These are phyloP conservation scores for Trichoderma guizhouense DNA, from an alignment of 2,329 filamentous ascomycete genomes.

Conservation along the genomic window DNA sequence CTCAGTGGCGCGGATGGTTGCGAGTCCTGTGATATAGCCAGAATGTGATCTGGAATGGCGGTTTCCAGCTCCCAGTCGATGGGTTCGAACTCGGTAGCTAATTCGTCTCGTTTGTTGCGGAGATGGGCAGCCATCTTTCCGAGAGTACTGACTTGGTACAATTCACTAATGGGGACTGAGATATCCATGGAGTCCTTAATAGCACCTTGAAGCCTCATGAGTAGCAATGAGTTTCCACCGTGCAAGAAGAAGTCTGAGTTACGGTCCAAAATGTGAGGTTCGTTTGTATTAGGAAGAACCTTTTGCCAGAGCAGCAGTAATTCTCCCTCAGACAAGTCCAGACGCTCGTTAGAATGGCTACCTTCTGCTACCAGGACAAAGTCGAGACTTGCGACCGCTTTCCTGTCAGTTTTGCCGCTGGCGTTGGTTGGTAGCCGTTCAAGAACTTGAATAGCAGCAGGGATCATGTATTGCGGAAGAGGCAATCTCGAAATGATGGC, in stretches of 20 bases:
- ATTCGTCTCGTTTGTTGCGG: not conserved
- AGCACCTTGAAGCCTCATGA: not conserved
- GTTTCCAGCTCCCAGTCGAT: not conserved
- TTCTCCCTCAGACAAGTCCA: not conserved
- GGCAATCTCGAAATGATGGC: not conserved
- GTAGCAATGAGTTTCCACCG: not conserved
- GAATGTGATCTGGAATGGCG: not conserved
- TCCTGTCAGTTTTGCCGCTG: not conserved
- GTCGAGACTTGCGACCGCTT: not conserved
- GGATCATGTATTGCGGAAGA: not conserved
- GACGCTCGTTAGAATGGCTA: not conserved
- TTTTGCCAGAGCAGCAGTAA: not conserved
- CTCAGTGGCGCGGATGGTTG: not conserved
- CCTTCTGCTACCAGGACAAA: not conserved
- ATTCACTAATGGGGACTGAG: not conserved
- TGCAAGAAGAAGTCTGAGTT: not conserved
- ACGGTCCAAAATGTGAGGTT: not conserved
- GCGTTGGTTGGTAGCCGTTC: not conserved
- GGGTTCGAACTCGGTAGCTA: not conserved
- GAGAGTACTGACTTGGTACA: not conserved
- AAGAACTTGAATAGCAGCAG: not conserved
- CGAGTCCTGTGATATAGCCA: not conserved
- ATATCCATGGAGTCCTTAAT: not conserved
- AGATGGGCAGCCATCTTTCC: not conserved
- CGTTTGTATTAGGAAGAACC: not conserved